Evolutionary conservation across 164 flowering plant species (phyloP), one percentile per base, ranked within the genome.

Genomic region (Macadamia tetraphylla): DNA sequence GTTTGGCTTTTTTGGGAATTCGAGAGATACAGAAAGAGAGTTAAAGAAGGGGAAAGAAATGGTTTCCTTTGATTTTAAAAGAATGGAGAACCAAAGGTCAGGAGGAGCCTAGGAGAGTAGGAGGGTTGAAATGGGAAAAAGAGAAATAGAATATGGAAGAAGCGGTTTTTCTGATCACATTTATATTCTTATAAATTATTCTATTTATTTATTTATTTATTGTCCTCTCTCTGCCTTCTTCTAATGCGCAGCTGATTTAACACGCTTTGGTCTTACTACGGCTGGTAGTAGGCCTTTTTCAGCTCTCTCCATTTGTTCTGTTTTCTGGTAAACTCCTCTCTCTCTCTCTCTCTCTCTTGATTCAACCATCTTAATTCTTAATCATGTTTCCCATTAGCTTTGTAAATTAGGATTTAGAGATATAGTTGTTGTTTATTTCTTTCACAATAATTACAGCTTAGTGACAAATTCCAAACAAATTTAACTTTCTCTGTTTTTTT

Each of bases 221-320:
- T 12, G 14, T 10, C 13, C 13, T 10, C 13, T 51, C 13, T 51
- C 17, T 43, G 6, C 9, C 9, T 43, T 43, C 9, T 43, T 5
- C 9, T 43, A 6, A 0, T 51, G 55, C 3, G 55, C 55, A 15
- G 57, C 57, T 53, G 57, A 14, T 53, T 53, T 53, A 53, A 53
- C 57, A 14, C 57, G 57, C 57, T 53, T 53, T 17, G 57, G 57
- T 14, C n/a, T 53, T 53, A 9, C 30, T 5, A 35, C 40, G 63
- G 63, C 63, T 40, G 63, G 63, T 60, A 42, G 30, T 30, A 60
- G 8, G 63, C 63, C 63, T 35, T 60, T 60, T 60, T 60, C 63
- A 60, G 30, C 63, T 60, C 30, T 60, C 63, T 60, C 62, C 40
- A 35, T 60, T 31, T 60, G 63, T 60, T 60, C 42, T 42, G 1